phyloP scores from a whole-genome alignment of 192 early-diverging fungal genomes.

The Geranomyces michiganensis region DNA sequence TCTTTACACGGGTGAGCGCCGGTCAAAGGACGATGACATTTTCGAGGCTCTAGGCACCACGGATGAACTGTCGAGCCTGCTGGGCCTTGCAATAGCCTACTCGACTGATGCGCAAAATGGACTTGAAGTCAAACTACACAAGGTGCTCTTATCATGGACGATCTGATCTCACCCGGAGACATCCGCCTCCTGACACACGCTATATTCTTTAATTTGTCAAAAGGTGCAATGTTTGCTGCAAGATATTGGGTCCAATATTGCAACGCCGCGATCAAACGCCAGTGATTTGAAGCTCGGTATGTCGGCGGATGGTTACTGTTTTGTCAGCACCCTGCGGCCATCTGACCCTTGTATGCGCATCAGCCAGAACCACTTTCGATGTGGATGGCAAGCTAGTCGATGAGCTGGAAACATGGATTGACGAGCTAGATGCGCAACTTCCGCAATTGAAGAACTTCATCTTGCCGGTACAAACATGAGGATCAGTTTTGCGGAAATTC shows the following conservation, averaged over 20 bases:
- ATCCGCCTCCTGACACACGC: neutral
- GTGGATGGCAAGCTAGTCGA: constrained; percentile 59
- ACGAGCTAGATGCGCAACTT: constrained; percentile 67
- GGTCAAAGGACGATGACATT: constrained; percentile 82
- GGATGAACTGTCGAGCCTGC: constrained; percentile 78
- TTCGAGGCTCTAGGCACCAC: constrained; percentile 91
- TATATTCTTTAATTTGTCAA: constrained; percentile 6
- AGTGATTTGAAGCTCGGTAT: constrained; percentile 56
- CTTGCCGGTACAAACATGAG: constrained; percentile 80
- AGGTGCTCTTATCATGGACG: constrained; percentile 44
- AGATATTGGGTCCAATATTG: constrained; percentile 90
- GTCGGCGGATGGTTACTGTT: too few relatives aligned
- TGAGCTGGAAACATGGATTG: constrained; percentile 85
- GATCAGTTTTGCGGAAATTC: too few relatives aligned
- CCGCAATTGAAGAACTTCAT: constrained; percentile 84
- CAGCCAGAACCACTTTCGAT: constrained; percentile 77
- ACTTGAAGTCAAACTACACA: constrained; percentile 52
- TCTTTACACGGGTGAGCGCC: constrained; percentile 87
- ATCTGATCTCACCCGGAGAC: neutral
- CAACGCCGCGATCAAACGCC: constrained; percentile 73
- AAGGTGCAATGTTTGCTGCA: constrained; percentile 90
- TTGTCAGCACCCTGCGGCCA: neutral
- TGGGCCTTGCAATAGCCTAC: constrained; percentile 69
- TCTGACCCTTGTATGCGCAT: neutral
- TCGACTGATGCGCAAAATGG: constrained; percentile 57